Conservation (phyloP, 768 basidiomycete species). For the Kwoniella mangroviensis region DNA sequence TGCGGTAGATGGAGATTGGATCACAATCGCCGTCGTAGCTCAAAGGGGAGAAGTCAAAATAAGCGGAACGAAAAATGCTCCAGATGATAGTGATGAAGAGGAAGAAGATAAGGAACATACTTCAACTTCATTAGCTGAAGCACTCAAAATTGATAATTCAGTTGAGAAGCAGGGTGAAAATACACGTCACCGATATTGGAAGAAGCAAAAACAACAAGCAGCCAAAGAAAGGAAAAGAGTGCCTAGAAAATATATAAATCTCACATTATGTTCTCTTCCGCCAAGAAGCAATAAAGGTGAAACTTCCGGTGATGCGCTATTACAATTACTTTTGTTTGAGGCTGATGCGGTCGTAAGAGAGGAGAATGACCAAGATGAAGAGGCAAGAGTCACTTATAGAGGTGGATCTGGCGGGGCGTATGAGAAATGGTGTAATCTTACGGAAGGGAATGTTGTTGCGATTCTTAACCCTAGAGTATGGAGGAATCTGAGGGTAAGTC, state of each 20-base stretch:
- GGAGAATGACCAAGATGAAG: constrained; percentile 64
- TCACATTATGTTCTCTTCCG: constrained; percentile 66
- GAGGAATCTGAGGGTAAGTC: constrained; percentile 78
- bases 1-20: constrained; percentile 89
- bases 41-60: constrained; percentile 80
- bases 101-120: constrained; percentile 11
- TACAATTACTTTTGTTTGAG: constrained; percentile 86
- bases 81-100: constrained; percentile 20
- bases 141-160: constrained; percentile 1
- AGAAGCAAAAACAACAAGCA: constrained; percentile 31
- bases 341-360: constrained; percentile 68
- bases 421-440: constrained; percentile 76
- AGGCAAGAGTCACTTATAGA: constrained; percentile 67
- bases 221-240: constrained; percentile 42
- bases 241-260: constrained; percentile 69
- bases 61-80: constrained; percentile 60
- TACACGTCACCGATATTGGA: constrained; percentile 27
- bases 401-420: constrained; percentile 94
- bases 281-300: constrained; percentile 69
- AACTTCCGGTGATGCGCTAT: constrained; percentile 74
- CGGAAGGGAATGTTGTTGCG: constrained; percentile 87
- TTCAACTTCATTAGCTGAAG: constrained; percentile 10
- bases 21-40: constrained; percentile 93
- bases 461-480: constrained; percentile 85
- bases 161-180: neutral